Percentiles rank a stretch among this genome's conserved stretches.
phyloP scores from a whole-genome alignment of 257 asterid genomes.

The Cordia subcordata region DNA sequence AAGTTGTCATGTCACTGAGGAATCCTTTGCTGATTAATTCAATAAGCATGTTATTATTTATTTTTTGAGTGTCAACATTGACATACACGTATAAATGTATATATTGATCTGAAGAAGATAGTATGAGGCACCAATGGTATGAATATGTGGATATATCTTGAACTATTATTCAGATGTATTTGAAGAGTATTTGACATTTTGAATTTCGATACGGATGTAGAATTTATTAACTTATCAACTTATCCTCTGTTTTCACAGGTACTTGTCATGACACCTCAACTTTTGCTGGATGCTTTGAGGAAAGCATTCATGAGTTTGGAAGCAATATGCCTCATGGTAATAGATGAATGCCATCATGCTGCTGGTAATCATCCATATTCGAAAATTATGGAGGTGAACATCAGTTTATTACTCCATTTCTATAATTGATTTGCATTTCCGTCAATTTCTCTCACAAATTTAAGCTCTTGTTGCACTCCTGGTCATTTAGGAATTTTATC shows the following conservation, averaged over 20 bases:
- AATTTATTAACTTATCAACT: constrained; percentile 4
- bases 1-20: too few relatives aligned
- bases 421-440: not conserved
- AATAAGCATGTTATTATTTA: too few relatives aligned
- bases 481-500: constrained; percentile 66
- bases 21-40: too few relatives aligned
- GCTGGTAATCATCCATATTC: constrained; percentile 86
- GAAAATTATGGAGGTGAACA: constrained; percentile 66
- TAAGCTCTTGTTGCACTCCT: constrained; percentile 9
- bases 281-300: constrained; percentile 64
- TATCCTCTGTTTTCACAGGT: constrained; percentile 36
- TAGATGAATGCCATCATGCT: constrained; percentile 84
- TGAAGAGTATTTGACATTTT: not conserved
- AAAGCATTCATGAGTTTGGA: constrained; percentile 52
- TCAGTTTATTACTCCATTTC: constrained; percentile 8
- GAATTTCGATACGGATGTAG: not conserved
- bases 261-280: constrained; percentile 92
- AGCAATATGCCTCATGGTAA: constrained; percentile 46
- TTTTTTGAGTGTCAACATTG: too few relatives aligned
- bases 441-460: not conserved
- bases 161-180: not conserved
- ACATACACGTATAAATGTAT: too few relatives aligned
- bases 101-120: too few relatives aligned
- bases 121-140: too few relatives aligned
- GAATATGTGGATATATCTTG: too few relatives aligned